Base-by-base conservation (phyloP, 441 rosid species). In the Biscutella laevigata region DNA sequence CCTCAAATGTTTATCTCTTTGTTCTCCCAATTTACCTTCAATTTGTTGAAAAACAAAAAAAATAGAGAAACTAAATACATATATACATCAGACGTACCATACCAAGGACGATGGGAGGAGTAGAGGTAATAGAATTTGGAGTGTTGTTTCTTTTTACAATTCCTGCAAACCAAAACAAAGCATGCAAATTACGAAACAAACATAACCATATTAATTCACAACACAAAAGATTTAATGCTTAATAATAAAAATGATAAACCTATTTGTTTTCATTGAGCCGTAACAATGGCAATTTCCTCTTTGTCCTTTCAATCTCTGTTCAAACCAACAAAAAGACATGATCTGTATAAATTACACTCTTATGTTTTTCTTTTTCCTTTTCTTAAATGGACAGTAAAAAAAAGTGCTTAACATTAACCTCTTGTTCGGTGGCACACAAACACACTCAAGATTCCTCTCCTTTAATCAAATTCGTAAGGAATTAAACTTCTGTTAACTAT, bases 141-240 rank as follows among this genome's bases (percentile, higher is more conserved):
- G 51, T 38, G 49, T 13, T 38, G 30, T 2, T 46, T 21, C 9
- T 16, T 29, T 51, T 38, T 53, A 46, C 10, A 39, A 25, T 39
- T 55, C 68, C 68, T 63, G 68, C 57, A 63, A 55, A 32, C 15
- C 9, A 47, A 43, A 43, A 1, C n/a, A 37, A 12, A 44, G 7
- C 14, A 45, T 24, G 22, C 36, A 19, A 24, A 17, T 17, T 32
- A 7, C 12, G 20, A 16, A 24, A 8, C 4, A 21, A 29, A 30
- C 4, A 39, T 11, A 3, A 17, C 3, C 14, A 39, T 39, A 24
- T 11, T n/a, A 50, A 22, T n/a, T n/a, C 57, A 15, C 25, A 30
- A 22, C 11, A 9, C 1, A 20, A 13, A 46, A 60, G 5, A 7
- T 12, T 12, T 32, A 28, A 13, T 44, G 25, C 2, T 29, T 11